phyloP scores from a whole-genome alignment of 2,329 filamentous ascomycete genomes.

The Penicillium sp. region DNA sequence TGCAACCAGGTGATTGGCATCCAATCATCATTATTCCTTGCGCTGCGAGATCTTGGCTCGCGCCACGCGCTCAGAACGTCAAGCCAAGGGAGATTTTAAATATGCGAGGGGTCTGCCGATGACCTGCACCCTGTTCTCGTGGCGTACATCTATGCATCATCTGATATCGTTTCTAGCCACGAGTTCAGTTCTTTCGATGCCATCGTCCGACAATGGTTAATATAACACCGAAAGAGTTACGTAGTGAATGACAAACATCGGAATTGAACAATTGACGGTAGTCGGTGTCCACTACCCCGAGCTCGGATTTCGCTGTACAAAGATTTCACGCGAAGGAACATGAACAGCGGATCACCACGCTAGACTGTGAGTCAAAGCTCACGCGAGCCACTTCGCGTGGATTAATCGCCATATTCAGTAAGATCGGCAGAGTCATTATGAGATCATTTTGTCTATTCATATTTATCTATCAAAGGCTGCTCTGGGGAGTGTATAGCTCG shows the following conservation, averaged over 20 bases:
- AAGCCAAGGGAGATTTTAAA: not conserved
- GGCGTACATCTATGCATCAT: not conserved
- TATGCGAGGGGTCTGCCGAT: not conserved
- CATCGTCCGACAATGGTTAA: not conserved
- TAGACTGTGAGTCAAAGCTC: not conserved
- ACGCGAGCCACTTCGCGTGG: not conserved
- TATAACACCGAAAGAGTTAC: no score
- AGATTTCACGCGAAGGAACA: not conserved
- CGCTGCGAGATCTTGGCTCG: not conserved
- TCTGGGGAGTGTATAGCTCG: not conserved
- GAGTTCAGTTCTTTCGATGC: not conserved
- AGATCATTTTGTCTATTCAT: not conserved
- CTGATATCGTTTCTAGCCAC: not conserved
- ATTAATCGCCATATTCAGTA: not conserved
- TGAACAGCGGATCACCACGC: not conserved
- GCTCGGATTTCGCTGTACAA: not conserved
- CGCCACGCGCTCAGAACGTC: constrained; percentile 1
- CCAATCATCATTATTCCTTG: constrained; percentile 1
- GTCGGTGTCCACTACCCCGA: not conserved
- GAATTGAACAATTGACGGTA: not conserved
- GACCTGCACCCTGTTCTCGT: not conserved
- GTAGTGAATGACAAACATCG: no score
- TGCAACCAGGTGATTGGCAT: not conserved
- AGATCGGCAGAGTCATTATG: not conserved
- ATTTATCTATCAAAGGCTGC: not conserved